These are phyloP conservation scores for Hyphopichia fennica DNA, from an alignment of 1,139 yeast genomes.

Conservation along the genomic window DNA sequence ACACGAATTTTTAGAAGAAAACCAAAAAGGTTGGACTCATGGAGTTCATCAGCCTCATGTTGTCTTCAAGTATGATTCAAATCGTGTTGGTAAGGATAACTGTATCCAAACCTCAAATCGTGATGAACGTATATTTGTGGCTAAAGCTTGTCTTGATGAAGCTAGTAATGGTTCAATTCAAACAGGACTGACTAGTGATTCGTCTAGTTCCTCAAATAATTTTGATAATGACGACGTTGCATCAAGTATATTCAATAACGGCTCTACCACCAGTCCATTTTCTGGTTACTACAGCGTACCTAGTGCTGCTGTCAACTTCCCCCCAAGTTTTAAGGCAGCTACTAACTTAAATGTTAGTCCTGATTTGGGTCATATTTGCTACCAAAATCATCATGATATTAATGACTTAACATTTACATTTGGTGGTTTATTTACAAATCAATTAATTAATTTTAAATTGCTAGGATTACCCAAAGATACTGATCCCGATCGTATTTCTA, in stretches of 20 bases:
- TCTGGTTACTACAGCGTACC: conserved; percentile 35
- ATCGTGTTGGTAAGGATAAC: conserved; percentile 14
- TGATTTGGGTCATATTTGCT: conserved; percentile 29
- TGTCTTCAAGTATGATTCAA: conserved; percentile 23
- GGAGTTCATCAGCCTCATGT: conserved; percentile 29
- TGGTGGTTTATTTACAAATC: conserved; percentile 35
- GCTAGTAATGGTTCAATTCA: conserved; percentile 16
- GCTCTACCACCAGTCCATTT: conserved; percentile 19
- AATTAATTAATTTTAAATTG: conserved; percentile 20
- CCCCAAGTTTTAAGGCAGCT: conserved; percentile 12
- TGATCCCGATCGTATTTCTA: conserved; percentile 32
- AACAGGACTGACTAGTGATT: conserved; percentile 3
- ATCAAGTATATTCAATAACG: not conserved
- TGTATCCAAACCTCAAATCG: conserved; percentile 15
- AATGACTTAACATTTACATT: conserved; percentile 36
- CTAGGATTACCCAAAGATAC: conserved; percentile 37
- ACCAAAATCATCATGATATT: conserved; percentile 34
- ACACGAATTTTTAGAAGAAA: conserved; percentile 7
- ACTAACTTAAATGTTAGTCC: conserved; percentile 4
- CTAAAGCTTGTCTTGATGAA: conserved; percentile 25
- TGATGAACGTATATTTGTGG: conserved; percentile 25
- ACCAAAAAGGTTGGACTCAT: conserved; percentile 27
- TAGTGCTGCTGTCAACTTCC: conserved; percentile 24
- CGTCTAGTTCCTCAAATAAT: not conserved
- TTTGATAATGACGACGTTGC: not conserved